Evolutionary conservation across 495 filamentous ascomycete genomes (phyloP).

Genomic region (Aspergillus indologenus): DNA sequence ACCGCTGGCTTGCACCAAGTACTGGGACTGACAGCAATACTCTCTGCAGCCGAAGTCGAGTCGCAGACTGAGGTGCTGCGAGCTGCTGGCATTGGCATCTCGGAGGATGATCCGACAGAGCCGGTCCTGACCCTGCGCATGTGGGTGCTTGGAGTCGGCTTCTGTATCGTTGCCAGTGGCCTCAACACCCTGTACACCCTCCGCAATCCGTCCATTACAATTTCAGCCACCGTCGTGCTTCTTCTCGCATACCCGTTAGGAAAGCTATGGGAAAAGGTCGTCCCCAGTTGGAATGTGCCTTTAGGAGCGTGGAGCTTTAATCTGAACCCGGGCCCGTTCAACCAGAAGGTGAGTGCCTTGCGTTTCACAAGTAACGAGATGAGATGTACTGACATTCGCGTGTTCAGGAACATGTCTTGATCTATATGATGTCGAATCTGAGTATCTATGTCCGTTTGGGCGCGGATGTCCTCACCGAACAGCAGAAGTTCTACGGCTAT

Average conservation of each 20-base stretch:
- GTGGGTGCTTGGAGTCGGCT: constrained; percentile 59
- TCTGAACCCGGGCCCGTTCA: constrained; percentile 67
- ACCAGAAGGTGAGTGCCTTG: constrained; percentile 34
- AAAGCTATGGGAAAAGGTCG: constrained; percentile 44
- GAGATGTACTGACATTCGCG: background rate
- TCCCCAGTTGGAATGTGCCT: constrained; percentile 48
- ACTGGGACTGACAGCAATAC: no score
- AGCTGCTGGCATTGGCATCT: constrained; percentile 26
- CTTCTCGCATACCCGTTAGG: constrained; percentile 65
- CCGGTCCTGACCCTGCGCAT: constrained; percentile 61
- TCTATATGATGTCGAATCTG: constrained; percentile 60
- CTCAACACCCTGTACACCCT: constrained; percentile 66
- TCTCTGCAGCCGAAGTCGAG: constrained; percentile 18
- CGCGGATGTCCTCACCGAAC: constrained; percentile 61
- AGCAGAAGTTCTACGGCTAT: constrained; percentile 60
- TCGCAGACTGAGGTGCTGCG: constrained; percentile 23
- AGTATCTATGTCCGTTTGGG: constrained; percentile 53
- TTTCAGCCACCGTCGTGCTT: constrained; percentile 59
- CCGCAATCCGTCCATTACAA: constrained; percentile 47
- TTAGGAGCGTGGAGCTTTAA: constrained; percentile 48
- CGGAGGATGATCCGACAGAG: constrained; percentile 24
- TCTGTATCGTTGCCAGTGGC: constrained; percentile 56
- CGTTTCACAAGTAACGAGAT: background rate
- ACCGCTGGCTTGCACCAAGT: no score
- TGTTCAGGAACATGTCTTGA: constrained; percentile 58